Conservation (phyloP, 177 flowering plant species). For the Vitis hybrid region DNA sequence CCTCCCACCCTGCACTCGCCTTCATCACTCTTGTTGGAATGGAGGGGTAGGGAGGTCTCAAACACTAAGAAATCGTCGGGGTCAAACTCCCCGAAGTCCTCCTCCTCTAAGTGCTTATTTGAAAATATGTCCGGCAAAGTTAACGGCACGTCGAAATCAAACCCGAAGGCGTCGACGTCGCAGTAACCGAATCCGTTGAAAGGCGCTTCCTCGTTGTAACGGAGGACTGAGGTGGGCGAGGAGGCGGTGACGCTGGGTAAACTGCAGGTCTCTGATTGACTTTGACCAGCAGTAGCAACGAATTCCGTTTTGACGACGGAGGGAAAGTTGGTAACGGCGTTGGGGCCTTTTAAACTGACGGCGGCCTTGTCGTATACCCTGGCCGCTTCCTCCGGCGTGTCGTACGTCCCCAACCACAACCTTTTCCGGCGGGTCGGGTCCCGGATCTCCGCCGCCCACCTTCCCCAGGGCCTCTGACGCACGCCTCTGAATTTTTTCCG, state of each 20-base stretch:
- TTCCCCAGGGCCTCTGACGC: slow-evolving; percentile 39
- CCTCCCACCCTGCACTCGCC: too few relatives aligned
- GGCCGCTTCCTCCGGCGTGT: slow-evolving; percentile 43
- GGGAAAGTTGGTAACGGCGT: slow-evolving; percentile 41
- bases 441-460: slow-evolving; percentile 45
- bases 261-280: not conserved
- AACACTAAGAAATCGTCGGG: slow-evolving; percentile 31
- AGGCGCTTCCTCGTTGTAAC: slow-evolving; percentile 24
- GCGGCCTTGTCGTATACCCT: slow-evolving; percentile 34
- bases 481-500: slow-evolving; percentile 33
- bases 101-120: slow-evolving; percentile 14
- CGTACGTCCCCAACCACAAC: slow-evolving; percentile 40
- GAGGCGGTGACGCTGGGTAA: not conserved
- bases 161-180: slow-evolving; percentile 31
- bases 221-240: slow-evolving; percentile 32
- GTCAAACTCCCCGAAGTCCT: slow-evolving; percentile 46
- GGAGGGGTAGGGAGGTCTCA: not conserved
- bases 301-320: not conserved
- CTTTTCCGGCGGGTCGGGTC: slow-evolving; percentile 30
- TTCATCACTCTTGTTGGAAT: too few relatives aligned
- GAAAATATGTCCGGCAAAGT: slow-evolving; percentile 23
- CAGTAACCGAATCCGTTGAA: slow-evolving; percentile 24
- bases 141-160: slow-evolving; percentile 31
- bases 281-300: not conserved
- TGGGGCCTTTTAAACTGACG: slow-evolving; percentile 25